Evolutionary conservation across 148 eudicot species (phyloP), one percentile per base, ranked within the genome.

Genomic region (Mesembryanthemum crystallinum): DNA sequence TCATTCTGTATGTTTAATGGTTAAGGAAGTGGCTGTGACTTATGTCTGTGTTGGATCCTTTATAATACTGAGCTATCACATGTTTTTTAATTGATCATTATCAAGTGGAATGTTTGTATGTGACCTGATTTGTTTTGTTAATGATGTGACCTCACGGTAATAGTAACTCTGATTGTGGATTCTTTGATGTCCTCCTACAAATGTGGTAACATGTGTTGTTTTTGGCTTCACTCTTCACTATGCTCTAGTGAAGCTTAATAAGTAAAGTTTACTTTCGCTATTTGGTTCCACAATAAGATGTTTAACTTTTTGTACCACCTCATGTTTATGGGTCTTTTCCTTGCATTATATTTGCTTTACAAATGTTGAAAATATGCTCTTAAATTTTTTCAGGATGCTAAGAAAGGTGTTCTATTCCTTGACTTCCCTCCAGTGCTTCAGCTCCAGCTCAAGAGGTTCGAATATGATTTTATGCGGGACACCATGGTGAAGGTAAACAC

Each of bases 351-450:
- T 39, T 18, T 64, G 30, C 52, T 73, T 64, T 23, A 11, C 28
- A 55, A 24, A 66, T 67, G 59, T 57, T 73, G 25, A 30, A 49
- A 39, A 4, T 62, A 69, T 69, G 58, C 58, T 69, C 57, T 43
- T 7, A 15, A 27, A 58, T 57, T 61, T 52, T 47, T 49, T 72
- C 84, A 92, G 98, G 98, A 92, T 83, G 98, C 98, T 39, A 92
- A 80, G 87, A 92, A 92, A 78, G 98, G 96, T 61, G 93, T 91
- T 55, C 80, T 93, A 43, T 93, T 93, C 79, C 86, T 91, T 72
- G 93, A 93, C 83, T 91, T 93, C 75, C 98, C 98, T 76, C 96
- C 96, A 63, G 96, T 93, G 74, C 96, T 93, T 49, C 96, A 93
- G 76, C 91, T 93, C 61, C 98, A 93, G 64, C 85, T 93, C 55